Conservation (phyloP, 2,329 filamentous ascomycete genomes). For the Fusarium metavorans region DNA sequence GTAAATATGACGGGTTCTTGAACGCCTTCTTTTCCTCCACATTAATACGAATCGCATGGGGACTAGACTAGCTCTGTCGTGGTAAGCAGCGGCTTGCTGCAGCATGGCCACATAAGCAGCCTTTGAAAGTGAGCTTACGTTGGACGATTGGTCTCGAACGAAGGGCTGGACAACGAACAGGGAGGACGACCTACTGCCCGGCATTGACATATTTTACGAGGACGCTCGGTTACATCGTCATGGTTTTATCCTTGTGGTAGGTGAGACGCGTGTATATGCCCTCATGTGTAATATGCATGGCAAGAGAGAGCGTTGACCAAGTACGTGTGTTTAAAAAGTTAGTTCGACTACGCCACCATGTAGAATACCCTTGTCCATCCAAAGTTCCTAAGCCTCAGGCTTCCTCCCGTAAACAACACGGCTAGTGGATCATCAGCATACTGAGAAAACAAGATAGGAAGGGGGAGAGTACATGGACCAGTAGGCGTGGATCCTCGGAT, state of each 20-base stretch:
- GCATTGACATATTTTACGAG: neutral
- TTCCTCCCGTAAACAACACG: neutral
- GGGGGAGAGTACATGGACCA: neutral
- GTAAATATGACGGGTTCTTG: too few species aligned
- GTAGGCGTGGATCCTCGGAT: neutral
- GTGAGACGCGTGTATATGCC: neutral
- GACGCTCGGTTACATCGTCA: neutral
- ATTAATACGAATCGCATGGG: too few species aligned
- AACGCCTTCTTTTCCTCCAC: too few species aligned
- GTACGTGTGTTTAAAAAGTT: neutral
- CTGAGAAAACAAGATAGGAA: fast-evolving
- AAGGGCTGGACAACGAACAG: neutral
- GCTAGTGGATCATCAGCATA: neutral
- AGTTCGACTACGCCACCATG: too few species aligned
- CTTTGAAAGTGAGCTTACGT: neutral
- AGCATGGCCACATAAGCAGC: neutral
- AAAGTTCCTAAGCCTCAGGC: neutral
- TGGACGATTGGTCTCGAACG: neutral
- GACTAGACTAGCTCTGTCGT: too few species aligned
- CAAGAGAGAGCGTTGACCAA: neutral
- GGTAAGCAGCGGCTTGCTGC: too few species aligned
- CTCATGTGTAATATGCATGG: neutral
- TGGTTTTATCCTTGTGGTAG: neutral
- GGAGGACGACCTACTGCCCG: neutral
- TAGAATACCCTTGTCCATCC: neutral